Conservation (phyloP, 2,329 filamentous ascomycete species). For the Botrytis medusae region DNA sequence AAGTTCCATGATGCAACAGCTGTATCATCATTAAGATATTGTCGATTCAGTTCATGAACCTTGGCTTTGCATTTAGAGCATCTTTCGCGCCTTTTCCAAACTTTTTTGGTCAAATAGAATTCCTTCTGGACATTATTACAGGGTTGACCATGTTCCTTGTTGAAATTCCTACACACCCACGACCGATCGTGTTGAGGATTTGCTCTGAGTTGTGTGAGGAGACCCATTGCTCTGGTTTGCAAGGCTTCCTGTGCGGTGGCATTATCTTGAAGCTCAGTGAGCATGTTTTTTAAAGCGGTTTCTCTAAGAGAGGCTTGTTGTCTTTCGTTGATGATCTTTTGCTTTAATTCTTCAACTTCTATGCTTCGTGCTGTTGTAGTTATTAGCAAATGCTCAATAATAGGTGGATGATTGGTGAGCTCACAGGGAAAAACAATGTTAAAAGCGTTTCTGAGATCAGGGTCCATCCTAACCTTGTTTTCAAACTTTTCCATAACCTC, state of each 20-base stretch:
- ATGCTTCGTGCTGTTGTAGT: background rate
- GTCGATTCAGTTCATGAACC: background rate
- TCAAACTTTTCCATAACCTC: constrained; percentile 16
- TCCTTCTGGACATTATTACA: constrained; percentile 16
- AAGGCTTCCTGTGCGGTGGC: constrained; percentile 5
- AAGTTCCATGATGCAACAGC: background rate
- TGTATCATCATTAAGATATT: background rate
- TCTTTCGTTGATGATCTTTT: constrained; percentile 9
- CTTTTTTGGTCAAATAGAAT: background rate
- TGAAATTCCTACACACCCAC: constrained; percentile 3
- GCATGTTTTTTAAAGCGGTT: constrained; percentile 62
- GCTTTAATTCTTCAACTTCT: constrained; percentile 16
- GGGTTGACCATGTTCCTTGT: background rate
- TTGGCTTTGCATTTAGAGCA: constrained; percentile 15
- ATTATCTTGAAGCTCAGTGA: background rate
- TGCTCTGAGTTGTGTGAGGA: background rate
- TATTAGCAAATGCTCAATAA: background rate
- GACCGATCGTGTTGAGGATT: background rate
- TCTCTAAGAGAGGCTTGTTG: constrained; percentile 7
- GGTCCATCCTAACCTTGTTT: constrained; percentile 9
- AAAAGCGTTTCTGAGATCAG: constrained; percentile 11
- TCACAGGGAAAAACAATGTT: constrained; percentile 16
- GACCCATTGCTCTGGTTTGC: constrained; percentile 11
- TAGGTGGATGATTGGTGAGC: background rate
- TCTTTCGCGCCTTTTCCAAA: constrained; percentile 16